A percentile compares a stretch with the other conserved stretches of the same genome.
These are phyloP conservation scores for Colletotrichum plurivorum DNA, from an alignment of 2,329 filamentous ascomycete species.

Conservation along the genomic window DNA sequence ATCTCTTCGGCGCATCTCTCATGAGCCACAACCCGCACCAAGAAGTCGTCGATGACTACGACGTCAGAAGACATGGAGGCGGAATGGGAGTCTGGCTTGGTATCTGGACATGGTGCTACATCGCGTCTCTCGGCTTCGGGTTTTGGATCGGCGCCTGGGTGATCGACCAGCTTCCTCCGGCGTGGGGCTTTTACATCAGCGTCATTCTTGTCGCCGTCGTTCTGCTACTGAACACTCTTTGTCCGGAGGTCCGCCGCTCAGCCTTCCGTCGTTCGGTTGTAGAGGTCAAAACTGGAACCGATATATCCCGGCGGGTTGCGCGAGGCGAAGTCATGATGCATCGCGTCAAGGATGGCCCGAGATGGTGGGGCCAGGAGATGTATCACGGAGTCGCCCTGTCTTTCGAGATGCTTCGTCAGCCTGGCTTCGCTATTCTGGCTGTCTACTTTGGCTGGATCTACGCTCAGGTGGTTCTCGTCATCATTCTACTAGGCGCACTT, in stretches of 20 bases:
- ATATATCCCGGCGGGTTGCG: conserved; percentile 71
- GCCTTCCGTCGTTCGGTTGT: conserved; percentile 77
- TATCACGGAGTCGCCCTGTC: conserved; percentile 78
- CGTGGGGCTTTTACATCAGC: conserved; percentile 83
- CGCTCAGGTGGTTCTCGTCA: conserved; percentile 80
- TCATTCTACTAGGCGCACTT: conserved; percentile 80
- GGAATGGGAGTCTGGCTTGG: conserved; percentile 86
- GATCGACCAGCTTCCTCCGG: conserved; percentile 74
- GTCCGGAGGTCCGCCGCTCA: conserved; percentile 80
- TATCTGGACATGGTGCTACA: conserved; percentile 83
- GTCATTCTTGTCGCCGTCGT: conserved; percentile 77
- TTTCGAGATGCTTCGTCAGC: conserved; percentile 79
- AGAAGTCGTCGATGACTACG: conserved; percentile 76
- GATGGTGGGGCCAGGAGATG: conserved; percentile 84
- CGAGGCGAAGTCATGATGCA: conserved; percentile 85
- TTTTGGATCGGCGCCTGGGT: conserved; percentile 80
- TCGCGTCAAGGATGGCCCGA: conserved; percentile 78
- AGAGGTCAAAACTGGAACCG: conserved; percentile 70
- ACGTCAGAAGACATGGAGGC: conserved; percentile 81
- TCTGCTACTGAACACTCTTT: conserved; percentile 78
- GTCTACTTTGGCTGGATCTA: conserved; percentile 86
- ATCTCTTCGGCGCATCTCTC: conserved; percentile 82
- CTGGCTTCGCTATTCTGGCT: conserved; percentile 79
- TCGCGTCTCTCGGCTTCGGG: conserved; percentile 79
- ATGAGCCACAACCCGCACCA: conserved; percentile 81